Evolutionary conservation across 257 asterid species (phyloP).

Genomic region (Przewalskia tangutica): DNA sequence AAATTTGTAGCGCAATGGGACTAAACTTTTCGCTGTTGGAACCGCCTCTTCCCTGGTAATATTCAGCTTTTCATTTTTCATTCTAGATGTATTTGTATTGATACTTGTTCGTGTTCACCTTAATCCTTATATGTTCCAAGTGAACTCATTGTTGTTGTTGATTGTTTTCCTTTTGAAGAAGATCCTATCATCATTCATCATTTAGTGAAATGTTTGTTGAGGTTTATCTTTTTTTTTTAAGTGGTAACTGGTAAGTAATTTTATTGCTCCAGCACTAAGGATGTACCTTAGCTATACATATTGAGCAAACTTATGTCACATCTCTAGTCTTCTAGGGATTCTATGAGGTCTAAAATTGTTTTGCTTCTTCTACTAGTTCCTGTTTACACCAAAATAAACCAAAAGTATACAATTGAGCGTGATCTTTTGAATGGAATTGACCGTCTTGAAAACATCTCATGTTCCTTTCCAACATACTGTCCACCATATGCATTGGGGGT

Average conservation of each 20-base stretch:
- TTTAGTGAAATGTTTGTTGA: neutral
- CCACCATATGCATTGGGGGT: neutral
- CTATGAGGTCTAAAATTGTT: neutral
- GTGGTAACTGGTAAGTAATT: neutral
- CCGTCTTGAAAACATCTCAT: neutral
- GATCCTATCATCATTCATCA: neutral
- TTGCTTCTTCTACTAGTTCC: neutral
- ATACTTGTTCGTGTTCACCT: neutral
- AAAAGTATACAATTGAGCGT: neutral
- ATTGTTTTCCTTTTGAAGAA: neutral
- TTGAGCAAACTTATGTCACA: neutral
- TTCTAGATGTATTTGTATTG: neutral
- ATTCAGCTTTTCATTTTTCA: neutral
- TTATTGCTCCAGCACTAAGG: neutral
- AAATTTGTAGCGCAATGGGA: constrained; percentile 68
- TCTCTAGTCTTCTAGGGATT: neutral
- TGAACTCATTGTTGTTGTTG: neutral
- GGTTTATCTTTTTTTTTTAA: neutral
- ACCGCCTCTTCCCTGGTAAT: constrained; percentile 88
- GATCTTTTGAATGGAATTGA: neutral
- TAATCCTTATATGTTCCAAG: neutral
- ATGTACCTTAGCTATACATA: neutral
- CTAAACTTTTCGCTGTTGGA: constrained; percentile 92
- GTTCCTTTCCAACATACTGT: neutral
- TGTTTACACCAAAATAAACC: neutral